A percentile compares a stretch with the other conserved stretches of the same genome.
Conservation (phyloP, 1,284 basidiomycete species). For the Ustilago sp. region DNA sequence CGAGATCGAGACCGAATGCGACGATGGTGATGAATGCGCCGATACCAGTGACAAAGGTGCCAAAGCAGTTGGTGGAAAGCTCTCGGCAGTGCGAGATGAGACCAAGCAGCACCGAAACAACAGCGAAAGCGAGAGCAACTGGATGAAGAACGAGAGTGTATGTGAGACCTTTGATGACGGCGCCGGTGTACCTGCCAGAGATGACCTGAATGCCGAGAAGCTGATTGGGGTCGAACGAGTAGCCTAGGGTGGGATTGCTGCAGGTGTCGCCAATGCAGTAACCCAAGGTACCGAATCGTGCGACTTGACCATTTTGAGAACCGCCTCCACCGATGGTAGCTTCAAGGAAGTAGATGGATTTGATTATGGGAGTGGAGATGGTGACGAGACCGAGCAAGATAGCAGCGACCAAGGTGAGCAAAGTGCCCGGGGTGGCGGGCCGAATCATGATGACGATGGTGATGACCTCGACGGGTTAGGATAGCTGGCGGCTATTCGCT, state of each 20-base stretch:
- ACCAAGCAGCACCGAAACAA: constrained; percentile 54
- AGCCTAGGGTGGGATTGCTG: constrained; percentile 53
- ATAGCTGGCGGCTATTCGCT: not conserved
- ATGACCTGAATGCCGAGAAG: constrained; percentile 55
- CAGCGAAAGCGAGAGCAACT: constrained; percentile 51
- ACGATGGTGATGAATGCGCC: constrained; percentile 55
- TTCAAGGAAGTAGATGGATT: constrained; percentile 60
- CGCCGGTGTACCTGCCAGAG: constrained; percentile 44
- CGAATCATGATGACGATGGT: constrained; percentile 40
- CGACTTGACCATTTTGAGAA: constrained; percentile 30
- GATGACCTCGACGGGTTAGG: not conserved
- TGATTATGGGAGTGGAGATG: constrained; percentile 60
- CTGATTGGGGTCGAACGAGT: constrained; percentile 61
- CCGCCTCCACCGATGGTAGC: constrained; percentile 54
- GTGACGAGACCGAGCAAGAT: constrained; percentile 62
- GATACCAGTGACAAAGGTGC: constrained; percentile 54
- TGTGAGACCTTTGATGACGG: constrained; percentile 62
- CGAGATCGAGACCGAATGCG: constrained; percentile 62
- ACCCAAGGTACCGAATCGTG: constrained; percentile 55
- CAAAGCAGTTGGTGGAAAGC: constrained; percentile 49
- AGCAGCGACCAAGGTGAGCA: constrained; percentile 56
- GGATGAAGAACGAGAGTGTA: constrained; percentile 64
- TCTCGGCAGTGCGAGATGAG: constrained; percentile 59
- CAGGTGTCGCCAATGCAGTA: constrained; percentile 57
- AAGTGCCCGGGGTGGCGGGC: constrained; percentile 56